Percentiles rank a stretch among this genome's conserved stretches.
Conservation (phyloP, 805 yeast genomes). For the Candida dajiaensis region DNA sequence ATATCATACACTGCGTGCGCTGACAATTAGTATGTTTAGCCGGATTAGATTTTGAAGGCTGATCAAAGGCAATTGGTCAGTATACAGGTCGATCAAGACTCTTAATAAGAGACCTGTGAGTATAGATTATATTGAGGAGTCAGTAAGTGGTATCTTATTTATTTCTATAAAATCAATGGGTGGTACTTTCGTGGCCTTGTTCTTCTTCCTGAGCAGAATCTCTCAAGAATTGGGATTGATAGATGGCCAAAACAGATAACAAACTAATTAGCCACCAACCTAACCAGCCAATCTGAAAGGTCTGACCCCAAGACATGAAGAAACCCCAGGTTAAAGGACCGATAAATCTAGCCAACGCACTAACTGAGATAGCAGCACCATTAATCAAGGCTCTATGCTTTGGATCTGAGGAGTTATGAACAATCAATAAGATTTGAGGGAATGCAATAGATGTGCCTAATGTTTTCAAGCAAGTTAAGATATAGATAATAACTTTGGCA, state of each 20-base stretch:
- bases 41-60: too few species aligned
- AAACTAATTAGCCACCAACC: constrained; percentile 28
- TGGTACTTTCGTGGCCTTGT: not conserved
- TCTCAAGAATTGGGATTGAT: constrained; percentile 23
- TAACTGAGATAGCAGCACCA: constrained; percentile 47
- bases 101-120: too few species aligned
- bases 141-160: too few species aligned
- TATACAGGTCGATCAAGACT: too few species aligned
- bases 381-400: constrained; percentile 54
- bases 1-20: too few species aligned
- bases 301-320: constrained; percentile 32
- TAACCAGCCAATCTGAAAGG: constrained; percentile 25
- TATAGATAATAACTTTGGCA: constrained; percentile 18
- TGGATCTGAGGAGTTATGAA: constrained; percentile 49
- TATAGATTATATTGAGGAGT: too few species aligned
- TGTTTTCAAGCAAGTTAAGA: constrained; percentile 29
- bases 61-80: too few species aligned
- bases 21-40: too few species aligned
- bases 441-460: constrained; percentile 40
- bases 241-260: constrained; percentile 24
- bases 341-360: constrained; percentile 48
- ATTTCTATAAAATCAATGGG: too few species aligned
- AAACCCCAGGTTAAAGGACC: constrained; percentile 57
- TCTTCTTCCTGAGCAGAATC: constrained; percentile 15
- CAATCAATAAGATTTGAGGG: constrained; percentile 47